These are phyloP conservation scores for Euphorbia pulcherrima DNA, from an alignment of 345 rosid genomes.

Conservation along the genomic window DNA sequence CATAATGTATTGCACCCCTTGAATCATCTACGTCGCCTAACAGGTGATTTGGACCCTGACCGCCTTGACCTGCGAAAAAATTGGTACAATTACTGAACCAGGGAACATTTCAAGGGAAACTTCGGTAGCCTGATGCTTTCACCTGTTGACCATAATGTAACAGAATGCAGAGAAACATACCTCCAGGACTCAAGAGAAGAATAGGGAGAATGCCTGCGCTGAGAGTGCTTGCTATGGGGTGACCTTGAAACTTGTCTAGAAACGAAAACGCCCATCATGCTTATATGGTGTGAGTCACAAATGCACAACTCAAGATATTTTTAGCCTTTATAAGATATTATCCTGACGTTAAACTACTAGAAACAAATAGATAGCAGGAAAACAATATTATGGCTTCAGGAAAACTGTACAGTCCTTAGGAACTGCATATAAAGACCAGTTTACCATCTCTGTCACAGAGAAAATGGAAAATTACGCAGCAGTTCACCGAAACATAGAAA, in stretches of 20 bases:
- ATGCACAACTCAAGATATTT: slow-evolving; percentile 30
- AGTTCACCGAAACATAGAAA: background rate
- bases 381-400: background rate
- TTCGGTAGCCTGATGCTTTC: slow-evolving; percentile 30
- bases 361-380: background rate
- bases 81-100: slow-evolving; percentile 7
- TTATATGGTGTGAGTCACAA: slow-evolving; percentile 57
- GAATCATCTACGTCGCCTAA: slow-evolving; percentile 44
- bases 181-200: slow-evolving; percentile 86
- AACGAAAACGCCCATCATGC: slow-evolving; percentile 86
- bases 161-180: slow-evolving; percentile 42
- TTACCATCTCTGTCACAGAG: background rate
- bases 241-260: slow-evolving; percentile 98
- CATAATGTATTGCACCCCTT: background rate
- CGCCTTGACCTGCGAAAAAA: slow-evolving; percentile 55
- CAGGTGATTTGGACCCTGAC: slow-evolving; percentile 82
- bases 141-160: slow-evolving; percentile 52
- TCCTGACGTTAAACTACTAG: slow-evolving; percentile 12
- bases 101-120: slow-evolving; percentile 2
- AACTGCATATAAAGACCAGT: slow-evolving; percentile 1
- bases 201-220: slow-evolving; percentile 93
- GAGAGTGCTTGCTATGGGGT: slow-evolving; percentile 99
- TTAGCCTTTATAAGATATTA: slow-evolving; percentile 30
- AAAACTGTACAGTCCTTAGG: background rate
- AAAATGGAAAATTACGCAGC: background rate